Base-by-base conservation (phyloP, 1,284 basidiomycete species). In the Rhodotorula sp. region DNA sequence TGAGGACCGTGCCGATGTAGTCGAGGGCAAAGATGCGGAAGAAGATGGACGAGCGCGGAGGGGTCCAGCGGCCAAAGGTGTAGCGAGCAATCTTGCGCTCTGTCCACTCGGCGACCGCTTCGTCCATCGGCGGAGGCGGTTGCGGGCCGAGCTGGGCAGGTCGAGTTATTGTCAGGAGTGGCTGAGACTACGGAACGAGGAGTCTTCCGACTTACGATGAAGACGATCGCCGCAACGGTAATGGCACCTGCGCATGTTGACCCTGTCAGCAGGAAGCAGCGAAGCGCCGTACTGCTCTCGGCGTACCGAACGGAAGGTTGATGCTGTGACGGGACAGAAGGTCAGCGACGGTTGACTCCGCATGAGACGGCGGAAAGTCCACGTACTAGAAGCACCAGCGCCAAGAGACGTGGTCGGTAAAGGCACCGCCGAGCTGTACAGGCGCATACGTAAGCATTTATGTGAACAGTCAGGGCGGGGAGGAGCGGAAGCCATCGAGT, bases 321-420 rank as follows among this genome's bases (percentile, higher is more conserved):
- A 85, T 84, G 56, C 50, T 58, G 42, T 10, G 34, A 9, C 14
- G 14, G 48, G 23, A 3, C 5, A 54, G 7, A 19, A 19, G 48
- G 48, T 49, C 48, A 57, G 55, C n/a, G 53, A 7, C 52, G 13
- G 8, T 19, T 49, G 48, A 19, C 23, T 50, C 10, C 19, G 17
- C 23, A 14, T 14, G 49, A 50, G 14, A 19, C 49, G 49, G 49
- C 16, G 49, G 10, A 50, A 50, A 17, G 7, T 14, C 17, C 49
- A 50, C 23, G 49, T 21, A 50, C 49, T 48, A 64, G 54, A 64
- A 64, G 54, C 62, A 64, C 65, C 65, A 67, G 4, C 84, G 77
- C 84, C 84, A 85, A 1, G 81, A 80, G 48, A 83, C 82, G 25
- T 79, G 79, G 64, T 85, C 81, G 27, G 83, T 83, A 73, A 85